phyloP scores from a whole-genome alignment of 1,139 yeast species.

The Candida sp. region DNA sequence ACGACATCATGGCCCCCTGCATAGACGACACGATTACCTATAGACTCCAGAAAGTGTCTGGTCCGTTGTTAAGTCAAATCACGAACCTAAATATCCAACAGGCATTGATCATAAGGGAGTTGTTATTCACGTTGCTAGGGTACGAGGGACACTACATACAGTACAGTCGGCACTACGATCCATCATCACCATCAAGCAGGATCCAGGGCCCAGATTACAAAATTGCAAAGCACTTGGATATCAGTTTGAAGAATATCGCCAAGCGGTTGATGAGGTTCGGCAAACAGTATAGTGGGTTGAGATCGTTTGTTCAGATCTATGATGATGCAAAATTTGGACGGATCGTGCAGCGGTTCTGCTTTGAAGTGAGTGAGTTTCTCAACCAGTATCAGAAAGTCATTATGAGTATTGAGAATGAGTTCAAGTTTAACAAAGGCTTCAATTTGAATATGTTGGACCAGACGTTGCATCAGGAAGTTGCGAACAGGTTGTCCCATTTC shows the following conservation, averaged over 20 bases:
- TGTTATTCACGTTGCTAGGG: slow-evolving; percentile 72
- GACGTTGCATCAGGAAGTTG: slow-evolving; percentile 31
- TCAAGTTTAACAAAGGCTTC: slow-evolving; percentile 43
- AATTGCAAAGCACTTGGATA: slow-evolving; percentile 73
- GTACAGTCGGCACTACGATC: slow-evolving; percentile 65
- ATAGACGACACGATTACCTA: slow-evolving; percentile 1
- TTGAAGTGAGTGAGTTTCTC: slow-evolving; percentile 55
- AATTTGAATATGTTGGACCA: slow-evolving; percentile 39
- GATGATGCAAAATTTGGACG: slow-evolving; percentile 63
- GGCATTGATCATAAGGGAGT: slow-evolving; percentile 70
- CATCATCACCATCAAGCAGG: slow-evolving; percentile 31
- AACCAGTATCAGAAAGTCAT: slow-evolving; percentile 51
- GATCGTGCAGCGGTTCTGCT: slow-evolving; percentile 76
- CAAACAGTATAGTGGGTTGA: slow-evolving; percentile 59
- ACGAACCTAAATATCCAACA: slow-evolving; percentile 63
- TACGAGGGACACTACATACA: slow-evolving; percentile 81
- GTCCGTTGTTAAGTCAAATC: slow-evolving; percentile 48
- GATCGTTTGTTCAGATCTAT: slow-evolving; percentile 60
- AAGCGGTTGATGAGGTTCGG: slow-evolving; percentile 66
- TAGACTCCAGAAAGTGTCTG: slow-evolving; percentile 25
- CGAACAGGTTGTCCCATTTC: slow-evolving; percentile 51
- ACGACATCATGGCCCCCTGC: slow-evolving; percentile 8
- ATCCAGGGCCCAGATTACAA: slow-evolving; percentile 77
- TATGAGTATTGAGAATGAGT: slow-evolving; percentile 57
- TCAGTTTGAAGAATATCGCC: slow-evolving; percentile 76